Evolutionary conservation across 2,329 filamentous ascomycete genomes (phyloP), one percentile per base, ranked within the genome.

Genomic region (Alternaria novae-zelandiae): DNA sequence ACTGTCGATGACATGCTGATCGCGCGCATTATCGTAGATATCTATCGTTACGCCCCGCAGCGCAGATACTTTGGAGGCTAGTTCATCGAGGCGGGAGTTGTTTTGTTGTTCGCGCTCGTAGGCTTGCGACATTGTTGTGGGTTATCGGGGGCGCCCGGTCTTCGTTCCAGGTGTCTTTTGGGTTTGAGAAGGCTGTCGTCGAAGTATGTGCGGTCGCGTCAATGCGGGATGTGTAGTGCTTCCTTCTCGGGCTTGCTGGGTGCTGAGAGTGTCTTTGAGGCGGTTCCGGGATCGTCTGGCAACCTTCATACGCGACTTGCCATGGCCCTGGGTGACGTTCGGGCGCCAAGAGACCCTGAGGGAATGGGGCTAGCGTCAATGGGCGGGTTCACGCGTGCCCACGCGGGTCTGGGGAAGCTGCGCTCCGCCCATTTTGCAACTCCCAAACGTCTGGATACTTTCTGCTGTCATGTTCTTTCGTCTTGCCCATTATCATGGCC

Each of bases 1-100:
- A 75, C 89, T 90, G 81, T 99, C 93, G n/a, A 99, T 92, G 67
- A 97, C 88, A 70, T 91, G 89, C 74, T 98, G 95, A 73, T 92
- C 89, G 62, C 93, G 89, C 54, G 96, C 96, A 79, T 96, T 94
- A 83, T 98, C 94, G 86, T 98, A 97, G 76, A 99, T 99, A 83
- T 99, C 94, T 69, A 98, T 89, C 45, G 96, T 99, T 54, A 99
- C 93, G 80, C 92, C 92, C 76, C 95, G 93, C 67, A 99, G 88
- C 56, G 94, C 93, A 17, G 92, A 92, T 59, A 98, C 94, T 83
- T 99, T 99, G 70, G 89, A 87, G 15, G 92, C 91, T 41, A 99
- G 91, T 79, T 97, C 94, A 75, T 95, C 90, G 60, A 99, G 91
- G 73, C 95, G 94, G 70, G 92, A 90, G 83, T 98, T 97, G 84